Base-by-base conservation (phyloP, 2,329 filamentous ascomycete genomes). In the Paramyrothecium sp. region DNA sequence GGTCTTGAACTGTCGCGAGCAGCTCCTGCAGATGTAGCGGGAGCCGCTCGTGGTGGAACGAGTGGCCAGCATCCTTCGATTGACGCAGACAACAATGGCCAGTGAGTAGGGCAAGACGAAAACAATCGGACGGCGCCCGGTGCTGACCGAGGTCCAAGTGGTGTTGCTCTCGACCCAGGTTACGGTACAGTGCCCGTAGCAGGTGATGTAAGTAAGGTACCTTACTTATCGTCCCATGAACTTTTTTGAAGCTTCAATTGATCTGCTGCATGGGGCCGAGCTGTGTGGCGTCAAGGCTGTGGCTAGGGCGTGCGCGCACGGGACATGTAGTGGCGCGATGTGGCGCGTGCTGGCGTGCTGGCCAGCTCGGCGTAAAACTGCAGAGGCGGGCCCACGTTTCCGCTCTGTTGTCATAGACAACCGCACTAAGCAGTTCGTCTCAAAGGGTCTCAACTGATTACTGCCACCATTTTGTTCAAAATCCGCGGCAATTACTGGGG, bases 21-120 rank as follows among this genome's bases (percentile, higher is more conserved):
- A 84, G 65, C 74, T 77, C 53, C 70, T 73, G 66, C 81, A 84
- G 55, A 84, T 65, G 55, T 75, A 77, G 10, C 70, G 68, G 23
- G 73, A 60, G 52, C 63, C 63, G 13, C 55, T 56, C 13, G 67
- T 54, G 13, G 70, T 61, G 20, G 62, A 59, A 7, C 67, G 65
- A 44, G 65, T 64, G 30, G 65, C 61, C 34, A 69, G 55, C 70
- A 73, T 72, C 26, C 26, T 62, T 46, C 13, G 41, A 20, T 20
- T 20, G 41, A 12, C 26, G 26, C 26, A 30, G 26, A 30, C 26
- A 30, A 10, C 26, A 30, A 30, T 21, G 41, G 12, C 22, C 49
- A 23, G 19, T 48, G 16, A 52, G 51, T 51, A 5, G 13, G 10
- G 26, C 5, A 10, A 5, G 26, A n/a, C 10, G 26, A 30, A 10